Evolutionary conservation across 2,329 filamentous ascomycete genomes (phyloP).

Genomic region (Alternaria angustiovoidea): DNA sequence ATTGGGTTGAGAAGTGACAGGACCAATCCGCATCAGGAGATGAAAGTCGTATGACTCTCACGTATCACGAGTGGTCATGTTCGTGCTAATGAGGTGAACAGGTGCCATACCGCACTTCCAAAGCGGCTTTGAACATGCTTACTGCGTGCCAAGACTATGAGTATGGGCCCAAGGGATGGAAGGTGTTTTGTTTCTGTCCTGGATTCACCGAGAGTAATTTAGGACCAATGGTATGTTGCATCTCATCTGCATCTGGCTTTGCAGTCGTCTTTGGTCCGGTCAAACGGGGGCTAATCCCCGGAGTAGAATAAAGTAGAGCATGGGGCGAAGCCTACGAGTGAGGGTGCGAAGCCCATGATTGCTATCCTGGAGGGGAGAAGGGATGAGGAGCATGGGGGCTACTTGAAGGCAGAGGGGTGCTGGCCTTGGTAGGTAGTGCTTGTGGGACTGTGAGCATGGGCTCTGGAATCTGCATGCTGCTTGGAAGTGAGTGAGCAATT

Average conservation of each 20-base stretch:
- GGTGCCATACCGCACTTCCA: conserved; percentile 43
- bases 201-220: conserved; percentile 46
- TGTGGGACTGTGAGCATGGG: neutral
- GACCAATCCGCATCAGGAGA: conserved; percentile 24
- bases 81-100: neutral
- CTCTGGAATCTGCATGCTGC: neutral
- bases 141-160: conserved; percentile 40
- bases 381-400: conserved; percentile 38
- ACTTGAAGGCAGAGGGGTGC: conserved; percentile 25
- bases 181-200: conserved; percentile 47
- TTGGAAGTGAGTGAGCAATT: neutral
- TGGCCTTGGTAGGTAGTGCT: neutral
- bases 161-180: conserved; percentile 38
- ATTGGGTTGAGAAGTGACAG: conserved; percentile 37
- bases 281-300: neutral
- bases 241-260: neutral
- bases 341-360: conserved; percentile 44
- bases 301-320: conserved; percentile 23
- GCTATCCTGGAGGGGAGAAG: conserved; percentile 46
- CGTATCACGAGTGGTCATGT: too few species aligned
- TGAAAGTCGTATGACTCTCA: conserved; percentile 5
- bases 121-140: conserved; percentile 52
- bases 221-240: conserved; percentile 5
- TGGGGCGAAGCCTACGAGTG: conserved; percentile 43
- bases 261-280: too few species aligned